Evolutionary conservation across 257 asterid genomes (phyloP), one percentile per base, ranked within the genome.

Genomic region (Avicennia marina): DNA sequence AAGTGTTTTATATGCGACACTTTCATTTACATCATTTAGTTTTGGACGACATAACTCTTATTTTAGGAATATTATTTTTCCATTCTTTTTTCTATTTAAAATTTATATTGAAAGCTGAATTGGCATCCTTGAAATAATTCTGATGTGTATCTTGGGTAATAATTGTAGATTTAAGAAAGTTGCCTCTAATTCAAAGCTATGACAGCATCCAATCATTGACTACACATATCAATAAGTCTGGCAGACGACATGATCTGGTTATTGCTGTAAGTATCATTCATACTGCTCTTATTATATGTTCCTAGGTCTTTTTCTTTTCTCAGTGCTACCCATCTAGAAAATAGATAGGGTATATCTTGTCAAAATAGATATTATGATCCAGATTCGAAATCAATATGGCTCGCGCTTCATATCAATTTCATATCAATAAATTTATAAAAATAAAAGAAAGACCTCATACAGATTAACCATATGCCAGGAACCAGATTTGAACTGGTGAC

Each of bases 131-230:
- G 27, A 7, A 43, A 42, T 39, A 34, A 29, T 62, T 56, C 44
- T 65, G 62, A 66, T 36, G 24, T 41, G 39, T 38, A 5, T 58
- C 29, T 22, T 70, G 65, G 48, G 51, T 60, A 20, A 63, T 32
- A 54, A 60, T 21, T 70, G 67, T 56, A 91, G 98, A 76, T 73
- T 69, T 85, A 15, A 69, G 54, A 57, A 58, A 81, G 53, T 64
- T 91, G 83, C 97, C 94, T 16, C 75, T 68, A 34, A 83, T 81
- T 56, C 87, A 85, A 69, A 80, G 98, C 75, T 88, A 80, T 33
- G 72, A 73, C 39, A 80, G 85, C 78, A 80, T 91, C 53, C 94
- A 76, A 64, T 71, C 81, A 61, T 69, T 90, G 67, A 27, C 79
- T 56, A 80, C 80, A 76, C 69, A 53, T 34, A 72, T 77, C 64